phyloP scores from a whole-genome alignment of 2,329 filamentous ascomycete genomes.

The Trichophyton simii region DNA sequence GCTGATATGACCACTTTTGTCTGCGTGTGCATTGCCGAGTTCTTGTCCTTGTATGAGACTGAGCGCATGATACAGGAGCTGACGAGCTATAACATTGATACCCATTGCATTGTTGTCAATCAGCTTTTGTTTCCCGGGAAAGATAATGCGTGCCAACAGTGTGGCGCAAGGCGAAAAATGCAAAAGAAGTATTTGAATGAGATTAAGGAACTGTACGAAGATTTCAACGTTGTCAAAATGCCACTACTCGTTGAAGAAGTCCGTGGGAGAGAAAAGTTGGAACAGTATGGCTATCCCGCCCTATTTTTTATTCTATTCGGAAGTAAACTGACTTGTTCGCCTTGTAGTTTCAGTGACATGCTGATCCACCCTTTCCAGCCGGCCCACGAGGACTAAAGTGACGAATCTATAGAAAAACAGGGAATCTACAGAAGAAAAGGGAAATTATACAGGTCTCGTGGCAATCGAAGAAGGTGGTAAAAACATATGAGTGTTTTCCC shows the following conservation, averaged over 20 bases:
- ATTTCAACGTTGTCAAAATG: slow-evolving; percentile 99
- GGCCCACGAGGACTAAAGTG: slow-evolving; percentile 23
- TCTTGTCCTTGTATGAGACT: slow-evolving; percentile 92
- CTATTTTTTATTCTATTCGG: background rate
- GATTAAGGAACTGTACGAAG: slow-evolving; percentile 95
- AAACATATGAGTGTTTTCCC: background rate
- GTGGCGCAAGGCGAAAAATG: slow-evolving; percentile 90
- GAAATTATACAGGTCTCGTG: background rate
- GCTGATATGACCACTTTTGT: slow-evolving; percentile 92
- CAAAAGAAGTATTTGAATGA: slow-evolving; percentile 99
- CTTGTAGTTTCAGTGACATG: slow-evolving; percentile 37
- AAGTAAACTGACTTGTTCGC: background rate
- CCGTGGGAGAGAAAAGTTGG: slow-evolving; percentile 82
- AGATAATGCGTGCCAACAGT: slow-evolving; percentile 82
- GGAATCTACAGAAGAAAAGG: background rate
- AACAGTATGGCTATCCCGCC: slow-evolving; percentile 47
- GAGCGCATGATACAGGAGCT: slow-evolving; percentile 99
- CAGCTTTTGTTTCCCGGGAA: slow-evolving; percentile 87
- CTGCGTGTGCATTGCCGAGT: slow-evolving; percentile 96
- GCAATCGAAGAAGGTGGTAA: background rate
- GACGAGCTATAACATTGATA: slow-evolving; percentile 84
- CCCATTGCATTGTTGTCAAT: slow-evolving; percentile 95
- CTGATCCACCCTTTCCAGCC: slow-evolving; percentile 38
- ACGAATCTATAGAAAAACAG: background rate
- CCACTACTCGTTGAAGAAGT: slow-evolving; percentile 91